Evolutionary conservation across 306 rosid species (phyloP).

Genomic region (Amphicarpaea edgeworthii): DNA sequence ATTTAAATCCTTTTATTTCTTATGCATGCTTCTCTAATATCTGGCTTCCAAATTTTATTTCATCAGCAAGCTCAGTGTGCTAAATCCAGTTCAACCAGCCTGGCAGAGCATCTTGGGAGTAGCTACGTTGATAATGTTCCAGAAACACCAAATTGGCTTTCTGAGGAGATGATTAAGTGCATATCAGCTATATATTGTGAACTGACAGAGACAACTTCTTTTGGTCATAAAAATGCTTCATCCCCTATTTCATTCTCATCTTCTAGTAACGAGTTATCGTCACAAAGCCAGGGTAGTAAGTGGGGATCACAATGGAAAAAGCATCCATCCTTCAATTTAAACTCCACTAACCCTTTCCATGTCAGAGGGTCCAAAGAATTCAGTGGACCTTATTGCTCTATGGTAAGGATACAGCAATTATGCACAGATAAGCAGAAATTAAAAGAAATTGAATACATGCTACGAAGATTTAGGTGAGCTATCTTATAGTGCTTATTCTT

Average conservation of each 20-base stretch:
- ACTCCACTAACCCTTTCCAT: constrained; percentile 64
- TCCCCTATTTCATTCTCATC: constrained; percentile 65
- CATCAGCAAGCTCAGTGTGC: constrained; percentile 68
- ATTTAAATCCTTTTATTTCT: constrained; percentile 32
- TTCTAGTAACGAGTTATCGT: constrained; percentile 59
- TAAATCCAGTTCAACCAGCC: constrained; percentile 58
- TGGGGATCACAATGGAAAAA: constrained; percentile 64
- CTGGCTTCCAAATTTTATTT: constrained; percentile 39
- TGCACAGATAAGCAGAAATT: constrained; percentile 68
- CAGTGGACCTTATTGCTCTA: constrained; percentile 71
- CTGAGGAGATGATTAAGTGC: constrained; percentile 89
- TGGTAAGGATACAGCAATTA: constrained; percentile 76
- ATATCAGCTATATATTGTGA: constrained; percentile 82
- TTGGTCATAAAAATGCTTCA: constrained; percentile 56
- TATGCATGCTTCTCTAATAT: constrained; percentile 43
- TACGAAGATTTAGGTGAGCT: constrained; percentile 77
- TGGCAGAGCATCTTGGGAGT: constrained; percentile 64
- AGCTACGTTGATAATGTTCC: constrained; percentile 54
- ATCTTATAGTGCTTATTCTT: constrained; percentile 26
- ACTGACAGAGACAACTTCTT: constrained; percentile 73
- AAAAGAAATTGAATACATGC: constrained; percentile 69
- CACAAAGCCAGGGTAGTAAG: constrained; percentile 59
- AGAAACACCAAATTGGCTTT: constrained; percentile 82
- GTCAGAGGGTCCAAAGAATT: constrained; percentile 64
- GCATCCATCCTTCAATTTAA: constrained; percentile 61